A percentile compares a stretch with the other conserved stretches of the same genome.
Evolutionary conservation across 164 flowering plant genomes (phyloP).

Genomic region (Nymphaea thermarum): DNA sequence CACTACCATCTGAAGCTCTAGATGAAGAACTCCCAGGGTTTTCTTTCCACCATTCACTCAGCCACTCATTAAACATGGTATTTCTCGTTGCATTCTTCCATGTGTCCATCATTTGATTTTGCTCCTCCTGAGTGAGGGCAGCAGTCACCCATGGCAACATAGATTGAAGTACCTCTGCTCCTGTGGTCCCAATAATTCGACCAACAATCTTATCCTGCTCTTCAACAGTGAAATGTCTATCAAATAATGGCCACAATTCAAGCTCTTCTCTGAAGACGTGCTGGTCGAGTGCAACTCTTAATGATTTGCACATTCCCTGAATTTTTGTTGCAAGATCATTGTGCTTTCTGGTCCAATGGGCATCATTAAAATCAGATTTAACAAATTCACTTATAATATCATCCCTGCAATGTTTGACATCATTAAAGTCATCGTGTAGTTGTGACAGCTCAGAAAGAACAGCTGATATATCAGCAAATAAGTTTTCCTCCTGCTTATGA

Average conservation of each 20-base stretch:
- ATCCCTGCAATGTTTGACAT: background rate
- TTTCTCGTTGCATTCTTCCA: slow-evolving; percentile 92
- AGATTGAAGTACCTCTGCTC: slow-evolving; percentile 94
- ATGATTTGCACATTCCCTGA: slow-evolving; percentile 94
- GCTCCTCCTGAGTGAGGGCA: slow-evolving; percentile 86
- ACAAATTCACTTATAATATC: background rate
- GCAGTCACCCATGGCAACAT: slow-evolving; percentile 98
- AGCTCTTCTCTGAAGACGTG: slow-evolving; percentile 84
- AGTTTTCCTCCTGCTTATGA: slow-evolving; percentile 85
- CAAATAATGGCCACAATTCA: slow-evolving; percentile 95
- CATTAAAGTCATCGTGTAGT: slow-evolving; percentile 36
- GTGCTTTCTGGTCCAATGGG: slow-evolving; percentile 23
- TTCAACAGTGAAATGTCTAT: slow-evolving; percentile 74
- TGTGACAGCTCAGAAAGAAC: slow-evolving; percentile 55
- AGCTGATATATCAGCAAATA: slow-evolving; percentile 74
- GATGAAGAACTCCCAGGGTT: slow-evolving; percentile 22
- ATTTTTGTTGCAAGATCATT: slow-evolving; percentile 68
- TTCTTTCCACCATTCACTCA: slow-evolving; percentile 94
- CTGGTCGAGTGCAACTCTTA: slow-evolving; percentile 80
- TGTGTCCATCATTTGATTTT: slow-evolving; percentile 87
- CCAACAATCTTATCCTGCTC: slow-evolving; percentile 97
- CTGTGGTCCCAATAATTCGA: slow-evolving; percentile 86
- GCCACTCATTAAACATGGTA: slow-evolving; percentile 98
- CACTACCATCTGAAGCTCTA: slow-evolving; percentile 24
- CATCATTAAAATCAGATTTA: background rate